phyloP scores from a whole-genome alignment of 805 yeast genomes.

The Lipomyces chichibuensis region DNA sequence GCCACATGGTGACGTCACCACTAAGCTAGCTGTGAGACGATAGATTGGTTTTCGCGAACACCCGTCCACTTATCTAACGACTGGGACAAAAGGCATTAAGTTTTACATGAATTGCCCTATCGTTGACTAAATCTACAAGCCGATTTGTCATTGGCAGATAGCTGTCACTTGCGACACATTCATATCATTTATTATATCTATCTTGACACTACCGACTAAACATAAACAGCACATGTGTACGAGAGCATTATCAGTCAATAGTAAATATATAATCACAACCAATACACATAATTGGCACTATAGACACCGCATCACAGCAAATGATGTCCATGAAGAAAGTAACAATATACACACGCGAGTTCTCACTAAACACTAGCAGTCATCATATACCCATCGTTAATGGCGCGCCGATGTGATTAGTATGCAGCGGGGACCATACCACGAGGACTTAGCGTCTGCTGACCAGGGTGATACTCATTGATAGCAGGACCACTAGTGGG shows the following conservation, averaged over 20 bases:
- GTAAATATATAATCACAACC: neutral
- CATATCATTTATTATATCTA: neutral
- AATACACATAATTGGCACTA: neutral
- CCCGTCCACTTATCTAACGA: no score
- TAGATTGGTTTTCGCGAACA: no score
- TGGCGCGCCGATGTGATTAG: neutral
- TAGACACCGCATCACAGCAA: neutral
- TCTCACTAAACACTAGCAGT: neutral
- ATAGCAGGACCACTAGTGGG: neutral
- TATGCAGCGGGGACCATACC: conserved; percentile 6
- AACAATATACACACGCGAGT: neutral
- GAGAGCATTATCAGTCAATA: neutral
- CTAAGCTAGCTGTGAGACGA: neutral
- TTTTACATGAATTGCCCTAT: no score
- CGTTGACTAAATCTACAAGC: no score
- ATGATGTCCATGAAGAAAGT: neutral
- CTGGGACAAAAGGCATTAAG: no score
- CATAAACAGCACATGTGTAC: neutral
- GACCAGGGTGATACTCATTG: conserved; percentile 4
- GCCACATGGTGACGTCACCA: neutral
- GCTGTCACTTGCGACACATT: neutral
- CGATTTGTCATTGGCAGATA: neutral
- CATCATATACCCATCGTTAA: neutral
- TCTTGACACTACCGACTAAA: neutral
- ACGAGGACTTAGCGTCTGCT: conserved; percentile 17